Evolutionary conservation across 441 rosid genomes (phyloP).

Genomic region (Eutrema salsugineum): DNA sequence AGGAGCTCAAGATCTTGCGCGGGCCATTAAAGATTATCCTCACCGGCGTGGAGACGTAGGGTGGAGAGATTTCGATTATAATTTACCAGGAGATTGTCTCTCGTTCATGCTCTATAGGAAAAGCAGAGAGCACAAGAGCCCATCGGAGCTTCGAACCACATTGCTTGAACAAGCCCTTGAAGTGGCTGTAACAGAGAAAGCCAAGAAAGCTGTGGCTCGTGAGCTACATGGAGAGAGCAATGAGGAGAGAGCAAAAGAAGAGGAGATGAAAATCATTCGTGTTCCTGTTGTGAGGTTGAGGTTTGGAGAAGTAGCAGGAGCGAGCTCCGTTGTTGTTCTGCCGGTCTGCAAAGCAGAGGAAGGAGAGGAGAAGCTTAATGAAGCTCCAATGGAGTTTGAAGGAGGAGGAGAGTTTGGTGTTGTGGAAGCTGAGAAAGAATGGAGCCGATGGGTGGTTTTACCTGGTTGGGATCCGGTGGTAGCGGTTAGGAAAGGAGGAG

Average conservation of each 20-base stretch:
- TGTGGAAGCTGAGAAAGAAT: constrained; percentile 75
- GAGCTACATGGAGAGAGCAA: constrained; percentile 44
- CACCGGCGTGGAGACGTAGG: constrained; percentile 59
- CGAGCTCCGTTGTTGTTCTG: constrained; percentile 56
- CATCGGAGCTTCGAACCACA: constrained; percentile 45
- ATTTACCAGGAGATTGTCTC: constrained; percentile 72
- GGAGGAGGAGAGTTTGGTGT: constrained; percentile 71
- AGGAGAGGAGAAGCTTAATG: constrained; percentile 44
- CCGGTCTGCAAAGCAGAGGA: constrained; percentile 70
- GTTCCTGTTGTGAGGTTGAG: constrained; percentile 74
- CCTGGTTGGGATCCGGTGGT: constrained; percentile 66
- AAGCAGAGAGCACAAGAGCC: constrained; percentile 53
- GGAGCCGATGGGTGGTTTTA: constrained; percentile 86
- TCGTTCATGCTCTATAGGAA: constrained; percentile 78
- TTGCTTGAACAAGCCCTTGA: constrained; percentile 55
- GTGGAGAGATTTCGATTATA: constrained; percentile 59
- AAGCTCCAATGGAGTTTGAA: constrained; percentile 62
- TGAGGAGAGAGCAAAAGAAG: constrained; percentile 15
- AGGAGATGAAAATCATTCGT: constrained; percentile 23
- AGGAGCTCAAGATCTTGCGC: constrained; percentile 72
- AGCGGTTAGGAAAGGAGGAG: constrained; percentile 52
- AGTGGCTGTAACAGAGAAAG: constrained; percentile 59
- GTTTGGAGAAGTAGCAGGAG: constrained; percentile 82
- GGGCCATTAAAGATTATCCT: constrained; percentile 79
- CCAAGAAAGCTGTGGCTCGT: constrained; percentile 35